Evolutionary conservation across 1,284 basidiomycete genomes (phyloP).

Genomic region (Boletus smithii): DNA sequence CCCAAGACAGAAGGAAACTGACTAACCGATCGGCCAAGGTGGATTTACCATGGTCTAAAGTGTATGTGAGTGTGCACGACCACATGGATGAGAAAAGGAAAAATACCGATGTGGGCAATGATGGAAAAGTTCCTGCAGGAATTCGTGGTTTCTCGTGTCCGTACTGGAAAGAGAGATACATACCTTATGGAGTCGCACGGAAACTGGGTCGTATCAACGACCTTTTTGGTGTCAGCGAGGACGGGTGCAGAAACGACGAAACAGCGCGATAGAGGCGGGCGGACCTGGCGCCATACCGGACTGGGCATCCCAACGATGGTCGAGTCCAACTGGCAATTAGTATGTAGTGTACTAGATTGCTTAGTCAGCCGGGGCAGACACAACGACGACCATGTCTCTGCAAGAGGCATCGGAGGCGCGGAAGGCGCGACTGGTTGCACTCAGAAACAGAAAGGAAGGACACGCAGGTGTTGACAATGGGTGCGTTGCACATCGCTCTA

Average conservation of each 20-base stretch:
- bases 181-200: constrained; percentile 76
- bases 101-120: constrained; percentile 86
- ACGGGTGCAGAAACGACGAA: constrained; percentile 35
- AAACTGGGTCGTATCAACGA: constrained; percentile 64
- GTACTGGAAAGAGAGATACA: background rate
- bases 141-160: background rate
- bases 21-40: constrained; percentile 83
- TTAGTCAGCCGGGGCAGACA: constrained; percentile 26
- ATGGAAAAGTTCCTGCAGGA: constrained; percentile 83
- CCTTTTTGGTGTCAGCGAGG: constrained; percentile 27
- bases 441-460: constrained; percentile 76
- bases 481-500: constrained; percentile 26
- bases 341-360: background rate
- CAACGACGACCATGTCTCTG: constrained; percentile 59
- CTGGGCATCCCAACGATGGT: constrained; percentile 30
- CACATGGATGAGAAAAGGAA: background rate
- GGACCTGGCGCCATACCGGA: constrained; percentile 37
- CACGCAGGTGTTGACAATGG: constrained; percentile 37
- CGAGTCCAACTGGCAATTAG: background rate
- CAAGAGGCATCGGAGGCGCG: constrained; percentile 82
- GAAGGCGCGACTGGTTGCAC: constrained; percentile 79
- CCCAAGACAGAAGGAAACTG: background rate
- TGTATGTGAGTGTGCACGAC: constrained; percentile 11
- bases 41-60: constrained; percentile 84
- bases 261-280: constrained; percentile 14